Evolutionary conservation across 805 yeast species (phyloP).

Genomic region (Saccharomycopsis sp.): DNA sequence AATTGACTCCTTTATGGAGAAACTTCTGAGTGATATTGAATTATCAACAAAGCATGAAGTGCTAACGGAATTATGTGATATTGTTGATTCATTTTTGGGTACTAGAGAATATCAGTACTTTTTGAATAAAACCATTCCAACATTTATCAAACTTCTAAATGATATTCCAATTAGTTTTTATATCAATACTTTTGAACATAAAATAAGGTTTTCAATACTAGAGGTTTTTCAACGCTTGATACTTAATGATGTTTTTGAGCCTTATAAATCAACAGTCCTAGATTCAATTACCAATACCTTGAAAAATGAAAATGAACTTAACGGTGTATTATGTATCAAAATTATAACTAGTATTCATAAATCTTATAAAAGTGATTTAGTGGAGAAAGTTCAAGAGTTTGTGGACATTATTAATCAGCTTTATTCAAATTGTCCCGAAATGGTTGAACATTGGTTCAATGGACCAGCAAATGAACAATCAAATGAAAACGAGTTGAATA

Average conservation of each 20-base stretch:
- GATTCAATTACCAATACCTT: conserved; percentile 50
- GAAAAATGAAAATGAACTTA: conserved; percentile 83
- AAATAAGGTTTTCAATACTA: conserved; percentile 62
- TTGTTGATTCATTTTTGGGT: conserved; percentile 74
- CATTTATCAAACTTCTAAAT: conserved; percentile 51
- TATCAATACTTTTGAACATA: conserved; percentile 59
- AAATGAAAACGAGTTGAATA: conserved; percentile 5
- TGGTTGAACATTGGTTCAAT: conserved; percentile 63
- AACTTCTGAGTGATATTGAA: conserved; percentile 47
- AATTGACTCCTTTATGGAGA: conserved; percentile 56
- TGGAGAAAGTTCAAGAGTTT: conserved; percentile 69
- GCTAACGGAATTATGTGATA: conserved; percentile 75
- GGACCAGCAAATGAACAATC: conserved; percentile 8
- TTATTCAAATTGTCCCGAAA: conserved; percentile 67
- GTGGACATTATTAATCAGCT: conserved; percentile 65
- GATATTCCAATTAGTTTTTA: conserved; percentile 64
- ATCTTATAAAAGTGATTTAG: conserved; percentile 58
- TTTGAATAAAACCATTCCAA: conserved; percentile 58
- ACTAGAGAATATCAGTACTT: conserved; percentile 75
- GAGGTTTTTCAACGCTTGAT: conserved; percentile 76
- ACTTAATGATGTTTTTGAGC: conserved; percentile 71
- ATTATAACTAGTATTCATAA: conserved; percentile 79
- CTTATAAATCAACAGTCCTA: conserved; percentile 51
- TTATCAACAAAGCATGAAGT: conserved; percentile 53
- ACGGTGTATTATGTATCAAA: conserved; percentile 86